Evolutionary conservation across 306 rosid species (phyloP).

Genomic region (Vigna hirtella): DNA sequence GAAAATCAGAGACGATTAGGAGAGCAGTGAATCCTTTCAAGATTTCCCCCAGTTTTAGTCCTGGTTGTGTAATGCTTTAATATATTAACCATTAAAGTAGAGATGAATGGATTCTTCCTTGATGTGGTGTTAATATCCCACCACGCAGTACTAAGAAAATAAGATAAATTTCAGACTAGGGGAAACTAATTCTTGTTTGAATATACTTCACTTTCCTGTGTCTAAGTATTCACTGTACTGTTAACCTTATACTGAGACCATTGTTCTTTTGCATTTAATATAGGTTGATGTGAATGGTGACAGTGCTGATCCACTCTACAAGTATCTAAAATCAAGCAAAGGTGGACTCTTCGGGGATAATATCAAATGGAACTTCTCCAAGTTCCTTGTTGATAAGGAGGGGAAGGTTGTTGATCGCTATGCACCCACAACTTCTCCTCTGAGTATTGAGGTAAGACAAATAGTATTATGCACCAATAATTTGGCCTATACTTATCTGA

Average conservation of each 20-base stretch:
- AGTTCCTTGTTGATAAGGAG: conserved; percentile 88
- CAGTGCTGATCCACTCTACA: conserved; percentile 78
- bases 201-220: conserved; percentile 2
- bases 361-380: conserved; percentile 95
- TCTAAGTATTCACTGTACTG: not conserved
- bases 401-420: conserved; percentile 93
- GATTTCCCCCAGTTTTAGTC: conserved; percentile 14
- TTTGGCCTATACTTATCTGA: conserved; percentile 6
- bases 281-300: conserved; percentile 92
- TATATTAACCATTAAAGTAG: conserved; percentile 10
- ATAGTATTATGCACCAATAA: not conserved
- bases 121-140: not conserved
- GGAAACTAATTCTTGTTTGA: not conserved
- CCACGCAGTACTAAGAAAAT: not conserved
- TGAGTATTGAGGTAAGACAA: conserved; percentile 81
- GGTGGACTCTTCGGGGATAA: conserved; percentile 88
- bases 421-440: conserved; percentile 96
- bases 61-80: conserved; percentile 2
- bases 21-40: conserved; percentile 1
- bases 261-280: conserved; percentile 15
- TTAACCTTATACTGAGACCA: not conserved
- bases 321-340: conserved; percentile 83
- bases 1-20: not conserved
- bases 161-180: not conserved
- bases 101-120: conserved; percentile 18